Evolutionary conservation across 768 basidiomycete genomes (phyloP), one percentile per base, ranked within the genome.

Genomic region (Paxillus ammoniavirescens): DNA sequence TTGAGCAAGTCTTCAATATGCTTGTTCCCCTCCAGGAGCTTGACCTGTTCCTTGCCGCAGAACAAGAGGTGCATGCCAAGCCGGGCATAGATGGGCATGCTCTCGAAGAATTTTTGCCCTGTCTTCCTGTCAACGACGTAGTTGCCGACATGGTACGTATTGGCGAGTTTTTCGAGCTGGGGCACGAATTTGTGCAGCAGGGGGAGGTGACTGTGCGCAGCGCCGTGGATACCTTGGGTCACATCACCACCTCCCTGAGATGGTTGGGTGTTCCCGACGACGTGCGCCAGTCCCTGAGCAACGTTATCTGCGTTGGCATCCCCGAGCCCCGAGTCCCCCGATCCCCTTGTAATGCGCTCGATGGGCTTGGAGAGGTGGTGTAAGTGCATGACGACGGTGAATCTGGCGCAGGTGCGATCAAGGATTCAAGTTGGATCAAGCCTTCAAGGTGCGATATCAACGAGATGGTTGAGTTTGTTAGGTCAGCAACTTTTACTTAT

Each of bases 21-120:
- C 41, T 75, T 71, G 30, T 60, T 76, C n/a, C 61, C 61, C 41
- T 81, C 77, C 5, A 87, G 70, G 6, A 83, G 12, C 54, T 73
- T 76, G 40, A 77, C 66, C 56, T 82, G 77, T 42, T 75, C 73
- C 35, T 69, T 75, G 2, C 85, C 82, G 42, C 80, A 80, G 60
- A 89, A 91, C 26, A 91, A 68, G 5, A 91, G 75, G 61, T 91
- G 89, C 89, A 91, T 91, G 7, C 84, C 86, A 43, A 87, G 74
- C 66, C 83, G 74, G 2, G 81, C 78, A 60, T 83, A 89, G 42
- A 89, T 73, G 1, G 88, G 88, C 88, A 90, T 90, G 31, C 76
- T 76, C 72, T 90, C 88, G 53, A 88, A 89, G 54, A 84, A 74
- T 61, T 76, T 77, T 62, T 82, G 72, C 7, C 67, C 71, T 1